A percentile compares a stretch with the other conserved stretches of the same genome.
Conservation (phyloP, 2,329 filamentous ascomycete genomes). For the Clonostachys sp. region DNA sequence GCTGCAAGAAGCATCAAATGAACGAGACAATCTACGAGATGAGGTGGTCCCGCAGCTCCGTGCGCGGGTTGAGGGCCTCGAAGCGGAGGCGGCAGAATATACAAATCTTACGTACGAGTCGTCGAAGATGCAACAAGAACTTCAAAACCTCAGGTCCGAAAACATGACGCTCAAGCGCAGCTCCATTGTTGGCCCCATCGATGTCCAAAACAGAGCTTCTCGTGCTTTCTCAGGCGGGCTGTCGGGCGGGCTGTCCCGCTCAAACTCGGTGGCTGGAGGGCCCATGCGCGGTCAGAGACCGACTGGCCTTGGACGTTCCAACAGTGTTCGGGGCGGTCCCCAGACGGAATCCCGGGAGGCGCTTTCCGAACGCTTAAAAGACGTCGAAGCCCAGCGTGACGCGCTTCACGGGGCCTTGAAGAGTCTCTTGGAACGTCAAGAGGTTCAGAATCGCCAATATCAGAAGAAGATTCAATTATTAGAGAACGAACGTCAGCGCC, state of each 20-base stretch:
- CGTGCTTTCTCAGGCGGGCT: slow-evolving; percentile 15
- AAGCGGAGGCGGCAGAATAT: slow-evolving; percentile 67
- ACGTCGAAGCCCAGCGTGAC: slow-evolving; percentile 90
- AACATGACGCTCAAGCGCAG: slow-evolving; percentile 53
- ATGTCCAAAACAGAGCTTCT: slow-evolving; percentile 2
- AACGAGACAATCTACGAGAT: slow-evolving; percentile 87
- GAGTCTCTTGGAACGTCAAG: slow-evolving; percentile 79
- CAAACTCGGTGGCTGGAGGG: slow-evolving; percentile 62
- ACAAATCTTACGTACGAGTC: slow-evolving; percentile 75
- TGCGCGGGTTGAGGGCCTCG: slow-evolving; percentile 72
- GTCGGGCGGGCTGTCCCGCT: slow-evolving; percentile 52
- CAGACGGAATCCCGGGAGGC: slow-evolving; percentile 59
- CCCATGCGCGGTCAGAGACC: slow-evolving; percentile 31
- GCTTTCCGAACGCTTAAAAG: slow-evolving; percentile 77
- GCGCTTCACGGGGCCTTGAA: slow-evolving; percentile 84
- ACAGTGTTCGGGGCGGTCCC: slow-evolving; percentile 41
- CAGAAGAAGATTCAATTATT: slow-evolving; percentile 74
- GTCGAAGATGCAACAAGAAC: slow-evolving; percentile 81
- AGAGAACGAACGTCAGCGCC: slow-evolving; percentile 72
- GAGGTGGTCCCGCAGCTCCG: slow-evolving; percentile 78
- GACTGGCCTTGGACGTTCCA: slow-evolving; percentile 53
- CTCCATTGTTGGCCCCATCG: slow-evolving; percentile 10
- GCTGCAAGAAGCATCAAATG: slow-evolving; percentile 75
- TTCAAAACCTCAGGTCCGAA: slow-evolving; percentile 64
- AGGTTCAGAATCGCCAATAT: slow-evolving; percentile 78